Evolutionary conservation across 2,329 filamentous ascomycete genomes (phyloP), one percentile per base, ranked within the genome.

Genomic region (Amylocarpus encephaloides): DNA sequence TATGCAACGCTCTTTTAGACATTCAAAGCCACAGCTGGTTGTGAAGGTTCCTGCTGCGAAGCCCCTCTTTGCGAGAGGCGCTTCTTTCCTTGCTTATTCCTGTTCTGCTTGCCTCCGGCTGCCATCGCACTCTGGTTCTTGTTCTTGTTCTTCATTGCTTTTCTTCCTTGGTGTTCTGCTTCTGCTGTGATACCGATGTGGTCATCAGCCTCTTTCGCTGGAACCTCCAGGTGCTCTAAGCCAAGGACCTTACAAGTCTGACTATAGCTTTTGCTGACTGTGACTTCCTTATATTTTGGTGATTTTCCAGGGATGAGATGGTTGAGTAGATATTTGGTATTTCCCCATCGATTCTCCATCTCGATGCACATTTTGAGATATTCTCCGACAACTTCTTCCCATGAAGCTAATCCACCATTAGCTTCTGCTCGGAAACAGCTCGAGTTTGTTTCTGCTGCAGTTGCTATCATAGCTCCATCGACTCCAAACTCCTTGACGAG

Each of bases 401-500:
- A 97, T 1, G 78, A 73, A 0, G 80, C 77, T 32, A 83, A 64
- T 1, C 88, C 89, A 10, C 89, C 90, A 36, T 88, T 79, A 1
- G 75, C 78, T 34, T 78, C 70, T 1, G 77, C 67, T 35, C 86
- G 79, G 73, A 98, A 98, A 63, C 87, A 91, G 57, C 88, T 94
- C 2, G 90, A 81, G 65, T 98, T 98, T 56, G 84, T 80, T 72
- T 98, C 93, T 1, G 93, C 93, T 3, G 88, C 79, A 2, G 89
- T 93, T 9, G 93, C 93, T 62, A 98, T 97, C 93, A 98, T 98
- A 53, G 88, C 93, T 5, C 91, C 92, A 64, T 97, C 91, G 5
- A 86, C 87, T n/a, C 83, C 85, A 64, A 80, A 96, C 66, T 95
- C 85, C 22, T 78, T 63, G 54, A 90, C 84, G 6, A 98, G 75